Evolutionary conservation across 2,329 filamentous ascomycete species (phyloP), one percentile per base, ranked within the genome.

Genomic region (Pseudogymnoascus sp.): DNA sequence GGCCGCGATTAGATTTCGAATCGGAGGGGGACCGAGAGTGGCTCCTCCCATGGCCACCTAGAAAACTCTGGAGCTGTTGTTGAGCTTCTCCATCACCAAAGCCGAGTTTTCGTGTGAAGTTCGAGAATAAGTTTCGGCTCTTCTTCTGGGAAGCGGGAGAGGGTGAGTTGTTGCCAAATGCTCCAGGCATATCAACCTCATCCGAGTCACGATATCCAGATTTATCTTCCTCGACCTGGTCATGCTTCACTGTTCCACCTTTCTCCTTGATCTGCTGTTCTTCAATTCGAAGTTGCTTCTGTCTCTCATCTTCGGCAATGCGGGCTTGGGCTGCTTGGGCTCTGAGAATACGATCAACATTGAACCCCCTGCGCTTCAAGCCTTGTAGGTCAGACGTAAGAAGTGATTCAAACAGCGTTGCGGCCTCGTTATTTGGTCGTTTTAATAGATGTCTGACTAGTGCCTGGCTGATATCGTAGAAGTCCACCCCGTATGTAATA

Each of bases 391-490:
- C 91, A 7, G 94, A 86, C 63, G 90, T 93, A 38, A 99, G 78
- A 66, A 99, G 88, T 61, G 91, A 92, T 75, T 97, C 94, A 62
- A 99, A 85, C 61, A 94, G 93, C 62, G 97, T 83, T 62, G 91
- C 91, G 2, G 93, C 92, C 71, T 95, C 90, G 69, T 96, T 90
- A 66, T 90, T 93, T 6, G 93, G 92, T 21, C 91, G 84, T 61
- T 85, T 84, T 58, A 99, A 80, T 38, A 99, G 80, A 61, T 96
- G 78, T 69, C 88, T 86, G 65, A 93, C 91, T 55, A 99, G 81
- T 26, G 91, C 91, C 69, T 92, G 89, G 63, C 91, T 94, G 67
- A 99, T 87, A 76, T 99, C 92, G 72, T 96, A 97, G 72, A 95
- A 84, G 71, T 97, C 92, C 31, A 85, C 88, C 64, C 84, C 83